A percentile compares a stretch with the other conserved stretches of the same genome.
Evolutionary conservation across 176 grass and related monocot species (phyloP).

Genomic region (Rhipidocladum racemiflorum): DNA sequence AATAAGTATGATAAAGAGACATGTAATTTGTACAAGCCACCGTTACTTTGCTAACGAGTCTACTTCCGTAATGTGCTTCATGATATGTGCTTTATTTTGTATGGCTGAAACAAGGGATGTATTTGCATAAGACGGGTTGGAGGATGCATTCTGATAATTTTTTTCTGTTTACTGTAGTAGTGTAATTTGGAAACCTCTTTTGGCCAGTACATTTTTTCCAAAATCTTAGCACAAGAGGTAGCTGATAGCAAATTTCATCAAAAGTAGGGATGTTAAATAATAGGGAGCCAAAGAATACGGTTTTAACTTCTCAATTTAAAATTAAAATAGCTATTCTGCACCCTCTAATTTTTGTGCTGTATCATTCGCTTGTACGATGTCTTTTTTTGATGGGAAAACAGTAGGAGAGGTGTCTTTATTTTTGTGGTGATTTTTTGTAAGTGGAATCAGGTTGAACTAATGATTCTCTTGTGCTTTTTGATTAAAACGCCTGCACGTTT

Average conservation of each 20-base stretch:
- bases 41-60: not conserved
- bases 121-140: not conserved
- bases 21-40: not conserved
- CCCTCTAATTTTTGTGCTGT: not conserved
- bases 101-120: not conserved
- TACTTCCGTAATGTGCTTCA: not conserved
- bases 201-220: not conserved
- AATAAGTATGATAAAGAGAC: not conserved
- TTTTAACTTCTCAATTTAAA: not conserved
- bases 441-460: not conserved
- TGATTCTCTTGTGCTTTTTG: not conserved
- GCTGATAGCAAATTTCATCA: not conserved
- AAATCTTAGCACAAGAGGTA: not conserved
- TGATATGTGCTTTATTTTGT: not conserved
- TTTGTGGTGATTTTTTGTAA: not conserved
- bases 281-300: not conserved
- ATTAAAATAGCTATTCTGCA: not conserved
- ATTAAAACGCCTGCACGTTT: not conserved
- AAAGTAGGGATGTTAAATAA: not conserved
- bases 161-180: not conserved
- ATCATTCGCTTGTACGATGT: not conserved
- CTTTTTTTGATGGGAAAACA: too few species aligned
- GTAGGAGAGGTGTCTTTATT: not conserved
- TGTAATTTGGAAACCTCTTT: not conserved
- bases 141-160: not conserved